These are phyloP conservation scores for Dioszegia hungarica DNA, from an alignment of 768 basidiomycete species.

Conservation along the genomic window DNA sequence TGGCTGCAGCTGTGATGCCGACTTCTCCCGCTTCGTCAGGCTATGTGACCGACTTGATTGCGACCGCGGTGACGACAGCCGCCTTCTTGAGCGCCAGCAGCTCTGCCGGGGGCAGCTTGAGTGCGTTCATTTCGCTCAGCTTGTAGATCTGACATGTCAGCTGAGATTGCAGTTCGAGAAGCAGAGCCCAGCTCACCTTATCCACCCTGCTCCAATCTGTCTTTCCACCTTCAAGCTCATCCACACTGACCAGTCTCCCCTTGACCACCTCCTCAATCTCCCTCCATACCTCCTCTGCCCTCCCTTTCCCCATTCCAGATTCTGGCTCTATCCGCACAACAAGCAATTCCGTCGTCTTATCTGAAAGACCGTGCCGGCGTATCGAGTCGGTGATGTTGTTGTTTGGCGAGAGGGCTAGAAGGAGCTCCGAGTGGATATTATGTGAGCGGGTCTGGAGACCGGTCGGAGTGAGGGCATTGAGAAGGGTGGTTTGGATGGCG, in stretches of 20 bases:
- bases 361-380: conserved; percentile 75
- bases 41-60: conserved; percentile 66
- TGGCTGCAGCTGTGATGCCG: too few relatives aligned
- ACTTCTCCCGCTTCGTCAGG: too few relatives aligned
- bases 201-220: conserved; percentile 66
- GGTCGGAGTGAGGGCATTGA: conserved; percentile 52
- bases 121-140: conserved; percentile 54
- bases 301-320: conserved; percentile 20
- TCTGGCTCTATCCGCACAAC: conserved; percentile 62
- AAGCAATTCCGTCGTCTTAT: conserved; percentile 60
- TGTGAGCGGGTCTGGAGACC: conserved; percentile 63
- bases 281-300: conserved; percentile 44
- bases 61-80: conserved; percentile 71
- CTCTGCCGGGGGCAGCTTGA: conserved; percentile 44
- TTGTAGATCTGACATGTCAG: conserved; percentile 62
- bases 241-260: conserved; percentile 57
- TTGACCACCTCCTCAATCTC: conserved; percentile 60
- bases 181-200: conserved; percentile 55
- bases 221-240: conserved; percentile 49
- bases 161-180: not conserved
- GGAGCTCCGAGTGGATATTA: conserved; percentile 83
- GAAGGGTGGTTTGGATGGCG: conserved; percentile 56
- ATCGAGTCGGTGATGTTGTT: conserved; percentile 90
- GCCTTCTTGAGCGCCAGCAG: conserved; percentile 57
- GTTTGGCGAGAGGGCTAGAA: conserved; percentile 80